A percentile compares a stretch with the other conserved stretches of the same genome.
These are phyloP conservation scores for Cochlearia excelsa DNA, from an alignment of 345 rosid species.

Conservation along the genomic window DNA sequence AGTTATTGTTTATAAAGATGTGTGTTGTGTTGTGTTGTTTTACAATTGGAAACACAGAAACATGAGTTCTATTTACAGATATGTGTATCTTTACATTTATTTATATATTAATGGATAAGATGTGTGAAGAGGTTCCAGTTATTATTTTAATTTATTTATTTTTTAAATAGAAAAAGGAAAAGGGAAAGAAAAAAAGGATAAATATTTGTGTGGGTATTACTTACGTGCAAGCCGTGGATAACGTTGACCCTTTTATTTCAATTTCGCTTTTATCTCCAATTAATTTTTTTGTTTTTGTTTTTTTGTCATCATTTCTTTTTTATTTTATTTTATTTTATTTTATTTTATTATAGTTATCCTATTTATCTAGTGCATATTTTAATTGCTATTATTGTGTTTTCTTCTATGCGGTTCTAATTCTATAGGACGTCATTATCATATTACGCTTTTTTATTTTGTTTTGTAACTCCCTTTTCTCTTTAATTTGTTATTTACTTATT, in stretches of 20 bases:
- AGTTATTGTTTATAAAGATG: constrained; percentile 11
- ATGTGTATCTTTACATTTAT: not conserved
- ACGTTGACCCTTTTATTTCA: constrained; percentile 33
- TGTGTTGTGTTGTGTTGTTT: constrained; percentile 5
- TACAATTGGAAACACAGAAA: constrained; percentile 37
- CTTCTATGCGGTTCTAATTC: constrained; percentile 27
- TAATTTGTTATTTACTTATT: constrained; percentile 1
- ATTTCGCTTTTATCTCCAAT: constrained; percentile 22
- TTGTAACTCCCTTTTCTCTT: not conserved
- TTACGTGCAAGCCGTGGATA: constrained; percentile 42
- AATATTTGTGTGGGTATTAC: constrained; percentile 35
- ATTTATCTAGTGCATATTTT: constrained; percentile 30
- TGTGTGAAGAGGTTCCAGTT: constrained; percentile 27
- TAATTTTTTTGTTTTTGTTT: not conserved
- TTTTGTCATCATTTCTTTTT: too few relatives aligned
- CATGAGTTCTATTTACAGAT: constrained; percentile 29
- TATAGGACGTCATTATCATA: constrained; percentile 19
- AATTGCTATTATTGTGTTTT: constrained; percentile 31
- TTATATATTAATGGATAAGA: constrained; percentile 27
- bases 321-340: not conserved
- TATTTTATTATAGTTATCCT: not conserved
- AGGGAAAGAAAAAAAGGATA: constrained; percentile 13
- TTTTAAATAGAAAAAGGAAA: constrained; percentile 8
- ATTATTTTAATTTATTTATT: constrained; percentile 3
- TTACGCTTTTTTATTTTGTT: constrained; percentile 13